Base-by-base conservation (phyloP, 108 stramenopile species). In the Cyclotella atomus region DNA sequence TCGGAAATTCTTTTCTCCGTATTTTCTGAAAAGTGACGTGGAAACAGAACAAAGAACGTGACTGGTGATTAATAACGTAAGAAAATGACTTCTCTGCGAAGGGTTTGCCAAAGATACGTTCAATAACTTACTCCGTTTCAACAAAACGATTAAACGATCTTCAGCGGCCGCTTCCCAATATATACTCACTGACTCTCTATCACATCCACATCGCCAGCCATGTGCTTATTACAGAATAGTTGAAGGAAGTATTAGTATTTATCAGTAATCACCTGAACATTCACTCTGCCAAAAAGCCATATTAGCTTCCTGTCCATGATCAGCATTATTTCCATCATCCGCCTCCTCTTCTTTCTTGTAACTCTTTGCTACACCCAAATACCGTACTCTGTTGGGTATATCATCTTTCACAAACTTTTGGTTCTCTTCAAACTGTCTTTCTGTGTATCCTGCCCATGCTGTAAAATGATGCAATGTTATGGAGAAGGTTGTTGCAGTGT, bases 381-480 rank as follows among this genome's bases (percentile, higher is more conserved):
- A 61, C 29, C 79, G 72, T 44, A 72, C 64, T 16, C 46, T 41
- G 33, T 52, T 32, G 15, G 62, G 73, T 57, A 65, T 73, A 12
- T 3, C 54, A 68, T 81, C 73, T 64, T 78, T 82, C 2, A 70
- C 67, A 59, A 83, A 83, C 57, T 83, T 83, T 69, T 75, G 73
- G 41, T 73, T 70, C 45, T 79, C 78, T 32, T 54, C 44, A 54
- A 77, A 79, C 15, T 36, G 62, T 65, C 84, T 24, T 70, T 79
- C 80, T 21, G 19, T 28, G 50, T 87, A 87, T 9, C 76, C 70
- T 14, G 87, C 87, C 81, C 81, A 85, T 47, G 81, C 68, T 30
- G 87, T 73, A 52, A 85, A 88, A 60, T 91, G 89, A 84, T 92
- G 89, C 12, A 95, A 65, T 29, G 87, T 73, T 65, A 95, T 88